phyloP scores from a whole-genome alignment of 2,329 filamentous ascomycete genomes.

The Drechslerella stenobrocha region DNA sequence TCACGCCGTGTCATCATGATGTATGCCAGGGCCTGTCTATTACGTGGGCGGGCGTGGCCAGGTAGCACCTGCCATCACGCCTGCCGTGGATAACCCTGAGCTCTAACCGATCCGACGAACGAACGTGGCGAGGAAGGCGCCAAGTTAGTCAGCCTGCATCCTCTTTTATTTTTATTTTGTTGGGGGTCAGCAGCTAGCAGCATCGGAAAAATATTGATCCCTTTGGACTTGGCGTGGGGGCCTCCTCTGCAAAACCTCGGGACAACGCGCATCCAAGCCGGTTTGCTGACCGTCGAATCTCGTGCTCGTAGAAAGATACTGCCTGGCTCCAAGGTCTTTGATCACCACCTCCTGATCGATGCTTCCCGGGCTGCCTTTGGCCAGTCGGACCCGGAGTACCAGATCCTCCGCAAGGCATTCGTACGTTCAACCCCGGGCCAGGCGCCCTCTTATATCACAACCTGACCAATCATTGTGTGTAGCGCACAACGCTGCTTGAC shows the following conservation, averaged over 20 bases:
- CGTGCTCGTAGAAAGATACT: conserved; percentile 49
- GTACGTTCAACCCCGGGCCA: conserved; percentile 17
- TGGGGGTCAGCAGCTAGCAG: conserved; percentile 13
- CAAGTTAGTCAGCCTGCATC: conserved; percentile 15
- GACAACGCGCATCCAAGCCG: conserved; percentile 9
- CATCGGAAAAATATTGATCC: conserved; percentile 47
- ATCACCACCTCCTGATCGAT: conserved; percentile 55
- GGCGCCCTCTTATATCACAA: background rate
- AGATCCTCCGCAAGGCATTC: conserved; percentile 49
- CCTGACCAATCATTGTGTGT: background rate
- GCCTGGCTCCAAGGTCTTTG: conserved; percentile 51
- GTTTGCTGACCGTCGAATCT: conserved; percentile 12
- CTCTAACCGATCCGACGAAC: conserved; percentile 1
- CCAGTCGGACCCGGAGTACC: conserved; percentile 50
- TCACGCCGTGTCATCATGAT: conserved; percentile 41
- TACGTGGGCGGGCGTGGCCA: background rate
- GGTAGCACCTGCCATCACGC: background rate
- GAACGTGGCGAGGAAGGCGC: conserved; percentile 13
- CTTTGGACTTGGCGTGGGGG: conserved; percentile 33
- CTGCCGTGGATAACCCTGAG: background rate
- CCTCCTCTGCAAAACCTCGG: conserved; percentile 2
- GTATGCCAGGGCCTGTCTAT: conserved; percentile 10
- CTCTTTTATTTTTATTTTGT: conserved; percentile 12
- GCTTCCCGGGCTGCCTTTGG: conserved; percentile 50
- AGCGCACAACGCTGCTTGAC: conserved; percentile 44